Evolutionary conservation across 192 early-diverging fungal species (phyloP), one percentile per base, ranked within the genome.

Genomic region (Diversispora eburnea): DNA sequence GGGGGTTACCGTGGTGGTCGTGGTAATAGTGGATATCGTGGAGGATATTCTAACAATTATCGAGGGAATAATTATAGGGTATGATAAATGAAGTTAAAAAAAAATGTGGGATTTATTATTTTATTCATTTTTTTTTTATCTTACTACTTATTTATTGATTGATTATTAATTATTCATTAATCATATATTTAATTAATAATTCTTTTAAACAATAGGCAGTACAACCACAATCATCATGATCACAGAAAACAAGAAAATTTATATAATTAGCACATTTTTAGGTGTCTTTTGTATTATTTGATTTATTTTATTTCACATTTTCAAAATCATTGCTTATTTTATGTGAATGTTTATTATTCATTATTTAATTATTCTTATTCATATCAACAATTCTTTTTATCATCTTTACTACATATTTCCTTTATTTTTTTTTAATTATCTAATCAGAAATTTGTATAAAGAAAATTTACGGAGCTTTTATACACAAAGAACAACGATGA

Each of bases 1-100:
- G 80, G 81, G 13, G 80, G 79, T 70, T 80, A 84, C 72, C 86
- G 85, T 55, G 56, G 80, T 13, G 72, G 82, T 47, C 77, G 82
- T 60, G 77, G 79, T 61, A 75, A 70, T 59, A 79, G 71, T 10
- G 80, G 84, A 19, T 80, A 83, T 66, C 67, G 86, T 64, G 85
- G 89, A 19, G 81, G 82, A 15, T 79, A 80, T 33, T 76, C 67
- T 47, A 75, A 78, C 61, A 73, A 72, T 75, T 72, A 62, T 47
- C 64, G 65, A 54, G 80, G 81, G 67, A 78, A 80, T 25, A 76
- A 60, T 46, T 58, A 22, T 70, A 63, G 55, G 39, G 73, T 60
- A 33, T 20, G 61, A 42, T 54, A 10, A 17, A 54, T 17, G 9
- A 17, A 17, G 8, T 4, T 54, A 17, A 17, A 10, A 17, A 4